These are phyloP conservation scores for Solanum sejunctum DNA, from an alignment of 257 asterid species.

Conservation along the genomic window DNA sequence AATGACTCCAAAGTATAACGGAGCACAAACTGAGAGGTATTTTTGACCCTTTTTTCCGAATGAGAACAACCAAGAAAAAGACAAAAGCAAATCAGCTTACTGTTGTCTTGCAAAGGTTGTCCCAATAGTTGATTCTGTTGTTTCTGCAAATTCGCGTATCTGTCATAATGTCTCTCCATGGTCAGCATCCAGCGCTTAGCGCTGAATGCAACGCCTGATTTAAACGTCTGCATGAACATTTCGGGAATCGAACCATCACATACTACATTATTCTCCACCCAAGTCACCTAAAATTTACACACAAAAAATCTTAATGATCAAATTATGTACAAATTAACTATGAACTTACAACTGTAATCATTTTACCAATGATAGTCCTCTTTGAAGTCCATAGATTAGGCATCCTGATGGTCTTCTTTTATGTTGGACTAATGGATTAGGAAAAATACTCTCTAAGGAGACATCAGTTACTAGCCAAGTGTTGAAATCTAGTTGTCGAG, in stretches of 20 bases:
- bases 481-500: slow-evolving; percentile 17
- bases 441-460: slow-evolving; percentile 38
- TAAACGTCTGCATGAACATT: slow-evolving; percentile 11
- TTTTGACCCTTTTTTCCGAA: not conserved
- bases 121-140: not conserved
- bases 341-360: not conserved
- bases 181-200: slow-evolving; percentile 48
- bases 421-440: slow-evolving; percentile 11
- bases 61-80: not conserved
- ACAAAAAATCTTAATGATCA: not conserved
- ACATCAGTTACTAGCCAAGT: slow-evolving; percentile 51
- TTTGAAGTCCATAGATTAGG: slow-evolving; percentile 31
- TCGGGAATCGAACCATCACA: not conserved
- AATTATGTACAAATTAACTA: not conserved
- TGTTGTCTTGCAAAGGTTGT: not conserved
- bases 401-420: slow-evolving; percentile 56
- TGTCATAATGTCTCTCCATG: slow-evolving; percentile 27
- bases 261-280: slow-evolving; percentile 46
- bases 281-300: slow-evolving; percentile 23
- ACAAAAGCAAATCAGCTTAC: slow-evolving; percentile 1
- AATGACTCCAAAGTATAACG: not conserved
- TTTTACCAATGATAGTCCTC: slow-evolving; percentile 28
- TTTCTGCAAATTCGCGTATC: slow-evolving; percentile 12
- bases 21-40: not conserved
- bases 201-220: slow-evolving; percentile 20